phyloP scores from a whole-genome alignment of 2,329 filamentous ascomycete genomes.

The Tolypocladium tundrense region DNA sequence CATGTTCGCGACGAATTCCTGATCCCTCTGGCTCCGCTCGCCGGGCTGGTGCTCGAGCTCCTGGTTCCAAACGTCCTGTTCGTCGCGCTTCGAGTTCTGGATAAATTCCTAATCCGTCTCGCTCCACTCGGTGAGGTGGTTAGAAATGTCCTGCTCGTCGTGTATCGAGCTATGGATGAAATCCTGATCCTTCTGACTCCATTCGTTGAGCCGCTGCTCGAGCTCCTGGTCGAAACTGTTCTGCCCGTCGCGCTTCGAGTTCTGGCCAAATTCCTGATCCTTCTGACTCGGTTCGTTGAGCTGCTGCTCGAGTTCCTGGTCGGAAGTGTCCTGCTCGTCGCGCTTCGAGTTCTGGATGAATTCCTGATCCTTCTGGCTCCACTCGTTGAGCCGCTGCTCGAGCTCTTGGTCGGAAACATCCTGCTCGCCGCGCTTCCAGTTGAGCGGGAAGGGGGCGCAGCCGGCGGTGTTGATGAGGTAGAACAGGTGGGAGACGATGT shows the following conservation, averaged over 20 bases:
- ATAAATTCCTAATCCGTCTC: conserved; percentile 23
- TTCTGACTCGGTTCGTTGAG: conserved; percentile 22
- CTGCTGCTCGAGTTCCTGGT: conserved; percentile 27
- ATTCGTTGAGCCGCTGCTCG: conserved; percentile 23
- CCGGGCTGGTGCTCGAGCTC: no score
- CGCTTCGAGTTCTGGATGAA: conserved; percentile 17
- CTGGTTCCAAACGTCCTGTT: no score
- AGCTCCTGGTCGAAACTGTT: conserved; percentile 24
- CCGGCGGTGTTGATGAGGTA: conserved; percentile 36
- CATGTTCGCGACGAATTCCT: conserved; percentile 6
- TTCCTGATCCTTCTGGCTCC: conserved; percentile 23
- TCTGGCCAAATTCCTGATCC: conserved; percentile 21
- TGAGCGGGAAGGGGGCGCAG: conserved; percentile 21
- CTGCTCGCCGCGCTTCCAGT: conserved; percentile 15
- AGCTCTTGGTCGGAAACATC: conserved; percentile 24
- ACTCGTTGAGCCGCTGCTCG: conserved; percentile 24
- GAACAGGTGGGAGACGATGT: conserved; percentile 33
- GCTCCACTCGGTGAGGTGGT: conserved; percentile 25
- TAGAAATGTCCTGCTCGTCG: conserved; percentile 10
- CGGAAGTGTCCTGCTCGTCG: conserved; percentile 10
- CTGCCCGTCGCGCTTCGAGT: conserved; percentile 15
- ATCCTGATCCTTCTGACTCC: conserved; percentile 23
- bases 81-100: conserved; percentile 14
- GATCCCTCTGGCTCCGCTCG: no score
- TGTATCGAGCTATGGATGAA: conserved; percentile 17